Evolutionary conservation across 352 stramenopile genomes (phyloP).

Genomic region (Elongisporangium anandrum): DNA sequence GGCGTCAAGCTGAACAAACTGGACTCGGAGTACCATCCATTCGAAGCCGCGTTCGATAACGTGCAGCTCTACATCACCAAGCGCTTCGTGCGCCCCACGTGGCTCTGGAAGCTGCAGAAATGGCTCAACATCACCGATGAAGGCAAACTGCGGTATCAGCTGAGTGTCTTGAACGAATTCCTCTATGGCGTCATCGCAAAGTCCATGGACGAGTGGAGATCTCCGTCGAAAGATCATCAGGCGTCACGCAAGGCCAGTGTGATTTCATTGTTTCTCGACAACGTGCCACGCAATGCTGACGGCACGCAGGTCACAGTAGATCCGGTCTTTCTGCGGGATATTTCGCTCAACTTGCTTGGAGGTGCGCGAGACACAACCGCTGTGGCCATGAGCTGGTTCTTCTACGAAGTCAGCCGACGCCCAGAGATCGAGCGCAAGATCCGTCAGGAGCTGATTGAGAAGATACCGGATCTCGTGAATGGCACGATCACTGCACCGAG

Average conservation of each 20-base stretch:
- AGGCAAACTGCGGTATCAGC: slow-evolving; percentile 30
- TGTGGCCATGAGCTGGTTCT: slow-evolving; percentile 58
- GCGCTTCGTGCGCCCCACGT: slow-evolving; percentile 2
- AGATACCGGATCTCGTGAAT: slow-evolving; percentile 10
- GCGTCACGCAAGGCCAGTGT: slow-evolving; percentile 34
- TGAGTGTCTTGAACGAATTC: slow-evolving; percentile 33
- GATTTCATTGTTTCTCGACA: slow-evolving; percentile 37
- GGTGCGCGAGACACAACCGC: slow-evolving; percentile 74
- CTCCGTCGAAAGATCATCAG: slow-evolving; percentile 8
- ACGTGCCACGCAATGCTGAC: slow-evolving; percentile 17
- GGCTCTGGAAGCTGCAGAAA: slow-evolving; percentile 7
- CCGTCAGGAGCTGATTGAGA: slow-evolving; percentile 33
- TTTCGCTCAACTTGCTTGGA: slow-evolving; percentile 75
- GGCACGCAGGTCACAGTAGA: slow-evolving; percentile 23
- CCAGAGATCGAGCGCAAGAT: slow-evolving; percentile 49
- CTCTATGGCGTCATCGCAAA: slow-evolving; percentile 46
- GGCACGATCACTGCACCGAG: slow-evolving; percentile 19
- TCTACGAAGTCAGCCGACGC: slow-evolving; percentile 52
- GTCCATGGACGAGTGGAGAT: slow-evolving; percentile 27
- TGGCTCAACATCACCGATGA: slow-evolving; percentile 34
- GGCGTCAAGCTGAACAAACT: slow-evolving; percentile 5
- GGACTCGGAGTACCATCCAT: slow-evolving; percentile 14
- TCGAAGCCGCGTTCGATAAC: slow-evolving; percentile 8
- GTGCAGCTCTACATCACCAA: background rate
- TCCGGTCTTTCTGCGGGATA: slow-evolving; percentile 47